Conservation (phyloP, 2,329 filamentous ascomycete genomes). For the Alternaria sp. region DNA sequence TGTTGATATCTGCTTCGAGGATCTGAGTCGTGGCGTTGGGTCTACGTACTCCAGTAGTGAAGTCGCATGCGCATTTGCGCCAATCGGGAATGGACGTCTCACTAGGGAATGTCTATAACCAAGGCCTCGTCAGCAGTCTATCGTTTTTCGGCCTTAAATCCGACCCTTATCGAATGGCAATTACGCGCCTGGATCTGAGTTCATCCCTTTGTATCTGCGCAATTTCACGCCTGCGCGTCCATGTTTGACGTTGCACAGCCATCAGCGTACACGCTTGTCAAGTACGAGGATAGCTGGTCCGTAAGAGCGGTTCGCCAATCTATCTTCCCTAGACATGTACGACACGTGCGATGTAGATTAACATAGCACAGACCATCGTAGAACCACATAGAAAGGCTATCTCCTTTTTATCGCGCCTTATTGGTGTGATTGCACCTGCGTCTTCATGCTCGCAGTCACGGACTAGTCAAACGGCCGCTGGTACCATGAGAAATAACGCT, state of each 20-base stretch:
- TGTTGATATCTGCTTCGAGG: not conserved
- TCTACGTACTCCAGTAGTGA: slow-evolving; percentile 1
- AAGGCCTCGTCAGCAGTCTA: slow-evolving; percentile 20
- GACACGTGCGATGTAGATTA: not conserved
- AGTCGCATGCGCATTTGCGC: slow-evolving; percentile 13
- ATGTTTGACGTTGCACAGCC: not conserved
- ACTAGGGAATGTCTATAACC: not conserved
- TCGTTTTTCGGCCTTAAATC: not conserved
- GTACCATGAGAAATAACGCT: not conserved
- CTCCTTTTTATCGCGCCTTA: not conserved
- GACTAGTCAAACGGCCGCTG: not conserved
- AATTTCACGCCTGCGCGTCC: not conserved
- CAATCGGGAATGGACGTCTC: slow-evolving; percentile 6
- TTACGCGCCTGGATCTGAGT: not conserved
- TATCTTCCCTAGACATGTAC: not conserved
- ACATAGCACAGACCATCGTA: not conserved
- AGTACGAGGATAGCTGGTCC: not conserved
- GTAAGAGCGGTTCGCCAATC: slow-evolving; percentile 1
- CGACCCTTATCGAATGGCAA: not conserved
- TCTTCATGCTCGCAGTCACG: not conserved
- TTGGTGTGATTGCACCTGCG: not conserved
- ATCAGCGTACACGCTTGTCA: not conserved
- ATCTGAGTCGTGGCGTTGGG: not conserved
- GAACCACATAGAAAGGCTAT: not conserved
- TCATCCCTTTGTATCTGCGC: not conserved